These are phyloP conservation scores for Bipolaris bicolor DNA, from an alignment of 2,329 filamentous ascomycete species.

Conservation along the genomic window DNA sequence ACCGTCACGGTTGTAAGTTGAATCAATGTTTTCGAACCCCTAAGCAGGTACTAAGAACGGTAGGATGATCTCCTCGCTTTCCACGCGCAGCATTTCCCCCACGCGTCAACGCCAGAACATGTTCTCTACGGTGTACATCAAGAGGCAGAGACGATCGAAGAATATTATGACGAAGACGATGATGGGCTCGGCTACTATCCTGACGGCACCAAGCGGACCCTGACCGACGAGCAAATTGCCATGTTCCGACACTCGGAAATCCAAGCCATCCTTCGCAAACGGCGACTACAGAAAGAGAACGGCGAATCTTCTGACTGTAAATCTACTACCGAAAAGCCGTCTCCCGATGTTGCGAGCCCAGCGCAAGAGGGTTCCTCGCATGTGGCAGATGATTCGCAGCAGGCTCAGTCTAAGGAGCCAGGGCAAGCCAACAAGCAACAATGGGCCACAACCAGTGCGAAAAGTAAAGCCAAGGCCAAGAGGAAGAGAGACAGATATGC, in stretches of 20 bases:
- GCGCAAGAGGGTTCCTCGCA: conserved; percentile 1
- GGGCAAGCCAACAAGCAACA: conserved; percentile 32
- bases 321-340: neutral
- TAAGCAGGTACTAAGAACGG: conserved; percentile 16
- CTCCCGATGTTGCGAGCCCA: neutral
- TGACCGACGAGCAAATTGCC: conserved; percentile 88
- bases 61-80: conserved; percentile 55
- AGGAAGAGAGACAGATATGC: conserved; percentile 34
- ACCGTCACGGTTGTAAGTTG: conserved; percentile 42
- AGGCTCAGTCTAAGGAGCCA: conserved; percentile 20
- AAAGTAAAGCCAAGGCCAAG: conserved; percentile 34
- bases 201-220: conserved; percentile 84
- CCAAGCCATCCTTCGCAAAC: conserved; percentile 64
- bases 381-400: conserved; percentile 14
- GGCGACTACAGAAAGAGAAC: conserved; percentile 31
- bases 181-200: conserved; percentile 81
- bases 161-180: conserved; percentile 55
- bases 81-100: conserved; percentile 52
- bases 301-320: conserved; percentile 23
- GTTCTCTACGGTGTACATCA: conserved; percentile 40
- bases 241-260: conserved; percentile 92
- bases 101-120: conserved; percentile 43
- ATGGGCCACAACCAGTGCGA: conserved; percentile 36
- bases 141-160: conserved; percentile 36
- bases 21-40: conserved; percentile 3